These are phyloP conservation scores for Pythium phragmiticola DNA, from an alignment of 352 stramenopile species.

Conservation along the genomic window DNA sequence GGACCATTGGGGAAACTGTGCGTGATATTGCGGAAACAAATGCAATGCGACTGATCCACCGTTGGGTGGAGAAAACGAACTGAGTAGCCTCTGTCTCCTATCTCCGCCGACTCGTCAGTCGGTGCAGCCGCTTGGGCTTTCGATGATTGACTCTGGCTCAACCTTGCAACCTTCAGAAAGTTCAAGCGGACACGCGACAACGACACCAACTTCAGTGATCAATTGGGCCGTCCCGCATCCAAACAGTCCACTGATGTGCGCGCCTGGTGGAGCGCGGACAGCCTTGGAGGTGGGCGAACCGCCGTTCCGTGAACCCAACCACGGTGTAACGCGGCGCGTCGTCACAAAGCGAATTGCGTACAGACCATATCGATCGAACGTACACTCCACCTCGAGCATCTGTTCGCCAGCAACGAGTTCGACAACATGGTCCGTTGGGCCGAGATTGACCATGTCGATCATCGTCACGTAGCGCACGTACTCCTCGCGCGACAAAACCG, in stretches of 20 bases:
- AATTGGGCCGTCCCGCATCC: not conserved
- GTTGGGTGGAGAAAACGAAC: no score
- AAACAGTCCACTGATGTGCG: not conserved
- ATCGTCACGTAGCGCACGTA: not conserved
- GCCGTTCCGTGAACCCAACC: not conserved
- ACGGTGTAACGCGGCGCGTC: conserved; percentile 1
- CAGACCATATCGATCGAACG: not conserved
- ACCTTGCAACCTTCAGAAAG: no score
- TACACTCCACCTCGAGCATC: not conserved
- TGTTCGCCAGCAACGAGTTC: not conserved
- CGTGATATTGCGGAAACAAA: no score
- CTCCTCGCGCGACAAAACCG: not conserved
- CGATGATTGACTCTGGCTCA: no score
- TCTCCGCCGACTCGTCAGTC: no score
- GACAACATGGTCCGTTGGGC: not conserved
- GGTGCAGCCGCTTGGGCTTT: no score
- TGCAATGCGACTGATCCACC: no score
- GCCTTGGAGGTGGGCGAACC: not conserved
- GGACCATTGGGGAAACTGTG: no score
- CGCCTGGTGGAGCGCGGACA: not conserved
- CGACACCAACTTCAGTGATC: not conserved
- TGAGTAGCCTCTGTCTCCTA: no score
- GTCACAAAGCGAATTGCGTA: not conserved
- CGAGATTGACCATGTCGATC: not conserved
- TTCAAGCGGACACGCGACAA: not conserved